Evolutionary conservation across 1,139 yeast species (phyloP).

Genomic region (Yamadazyma sp.): DNA sequence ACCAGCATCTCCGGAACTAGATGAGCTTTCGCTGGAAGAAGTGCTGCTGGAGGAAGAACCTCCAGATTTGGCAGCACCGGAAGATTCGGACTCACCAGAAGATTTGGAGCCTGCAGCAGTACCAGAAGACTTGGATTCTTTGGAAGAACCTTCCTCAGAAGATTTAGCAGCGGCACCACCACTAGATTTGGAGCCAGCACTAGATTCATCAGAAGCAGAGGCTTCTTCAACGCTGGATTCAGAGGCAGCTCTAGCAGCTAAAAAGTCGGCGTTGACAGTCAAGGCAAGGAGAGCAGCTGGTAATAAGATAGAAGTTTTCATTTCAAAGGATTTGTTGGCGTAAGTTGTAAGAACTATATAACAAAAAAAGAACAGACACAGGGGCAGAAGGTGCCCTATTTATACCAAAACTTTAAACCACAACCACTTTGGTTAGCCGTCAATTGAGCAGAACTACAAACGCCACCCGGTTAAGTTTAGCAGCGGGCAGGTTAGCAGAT

Average conservation of each 20-base stretch:
- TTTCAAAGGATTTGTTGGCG: constrained; percentile 2
- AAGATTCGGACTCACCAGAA: constrained; percentile 8
- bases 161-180: constrained; percentile 11
- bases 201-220: constrained; percentile 6
- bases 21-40: no score
- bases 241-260: constrained; percentile 14
- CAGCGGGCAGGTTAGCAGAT: no score
- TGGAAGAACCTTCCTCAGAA: constrained; percentile 7
- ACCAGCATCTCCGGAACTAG: constrained; percentile 7
- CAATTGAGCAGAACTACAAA: no score
- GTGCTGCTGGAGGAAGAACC: constrained; percentile 8
- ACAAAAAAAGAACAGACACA: neutral
- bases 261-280: constrained; percentile 16
- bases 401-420: neutral
- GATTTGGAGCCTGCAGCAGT: constrained; percentile 8
- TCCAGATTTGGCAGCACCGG: constrained; percentile 15
- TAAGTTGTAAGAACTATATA: neutral
- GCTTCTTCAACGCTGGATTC: constrained; percentile 10
- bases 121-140: constrained; percentile 4
- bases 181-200: constrained; percentile 17
- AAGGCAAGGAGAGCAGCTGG: constrained; percentile 15
- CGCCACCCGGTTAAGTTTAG: no score
- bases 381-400: neutral
- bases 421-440: neutral
- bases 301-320: constrained; percentile 19